Percentiles rank a stretch among this genome's conserved stretches.
Evolutionary conservation across 352 stramenopile species (phyloP).

Genomic region (Plasmopara viticola): DNA sequence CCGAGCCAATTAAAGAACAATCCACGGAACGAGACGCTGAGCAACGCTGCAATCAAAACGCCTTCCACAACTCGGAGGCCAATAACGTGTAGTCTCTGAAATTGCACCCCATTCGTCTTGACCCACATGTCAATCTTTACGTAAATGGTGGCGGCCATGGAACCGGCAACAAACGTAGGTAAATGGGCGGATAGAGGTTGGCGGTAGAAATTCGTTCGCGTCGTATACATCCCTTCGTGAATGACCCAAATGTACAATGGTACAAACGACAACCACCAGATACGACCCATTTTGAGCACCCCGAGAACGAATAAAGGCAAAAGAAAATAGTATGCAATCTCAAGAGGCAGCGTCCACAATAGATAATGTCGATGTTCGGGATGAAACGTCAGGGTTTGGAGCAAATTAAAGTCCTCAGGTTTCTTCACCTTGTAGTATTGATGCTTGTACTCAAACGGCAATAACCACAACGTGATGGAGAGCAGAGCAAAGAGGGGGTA

Average conservation of each 20-base stretch:
- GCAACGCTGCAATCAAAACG: background rate
- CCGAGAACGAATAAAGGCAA: background rate
- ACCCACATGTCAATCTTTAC: background rate
- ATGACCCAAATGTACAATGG: background rate
- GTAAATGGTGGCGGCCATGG: background rate
- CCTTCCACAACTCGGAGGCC: background rate
- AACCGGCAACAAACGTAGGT: background rate
- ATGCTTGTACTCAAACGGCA: slow-evolving; percentile 2
- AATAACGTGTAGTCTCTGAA: background rate
- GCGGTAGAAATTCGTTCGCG: background rate
- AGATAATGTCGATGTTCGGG: background rate
- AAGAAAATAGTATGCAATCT: background rate
- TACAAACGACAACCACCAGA: background rate
- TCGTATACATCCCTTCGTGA: background rate
- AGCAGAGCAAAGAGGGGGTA: background rate
- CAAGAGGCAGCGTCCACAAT: background rate
- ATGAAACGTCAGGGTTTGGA: background rate
- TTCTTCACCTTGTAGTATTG: slow-evolving; percentile 1
- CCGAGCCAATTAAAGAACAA: background rate
- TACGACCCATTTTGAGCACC: background rate
- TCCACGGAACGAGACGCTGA: background rate
- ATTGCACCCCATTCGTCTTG: background rate
- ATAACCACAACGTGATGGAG: background rate
- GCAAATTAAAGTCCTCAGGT: background rate
- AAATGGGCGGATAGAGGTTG: background rate